Evolutionary conservation across 768 basidiomycete species (phyloP), one percentile per base, ranked within the genome.

Genomic region (Suillus subluteus): DNA sequence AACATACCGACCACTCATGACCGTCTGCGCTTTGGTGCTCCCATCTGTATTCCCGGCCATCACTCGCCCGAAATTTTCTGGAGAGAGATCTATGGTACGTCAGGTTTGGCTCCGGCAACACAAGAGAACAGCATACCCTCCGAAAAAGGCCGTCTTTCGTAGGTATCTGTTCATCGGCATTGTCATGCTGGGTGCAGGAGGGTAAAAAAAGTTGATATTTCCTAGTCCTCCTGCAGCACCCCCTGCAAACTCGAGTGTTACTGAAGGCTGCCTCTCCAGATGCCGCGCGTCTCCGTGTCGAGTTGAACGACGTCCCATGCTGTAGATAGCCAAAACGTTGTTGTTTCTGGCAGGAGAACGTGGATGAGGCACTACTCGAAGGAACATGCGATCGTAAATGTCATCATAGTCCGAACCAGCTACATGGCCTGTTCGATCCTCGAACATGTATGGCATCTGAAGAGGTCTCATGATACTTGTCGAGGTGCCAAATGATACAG

Each of bases 1-100:
- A 26, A 83, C 91, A 74, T 75, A 92, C 91, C 73, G 90, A 82
- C 91, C 91, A 93, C 78, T 92, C 90, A 66, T 91, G 90, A 21
- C 83, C 87, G 9, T 82, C 80, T 38, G 83, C 75, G 48, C 79
- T 80, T 38, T 82, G 82, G 75, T 87, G 80, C 37, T 84, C 83
- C 91, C 91, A 93, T 73, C 82, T 82, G 70, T 92, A 92, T 71
- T 92, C 90, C 35, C 81, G 81, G 41, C 90, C 90, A 73, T 92
- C 89, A 48, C 87, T 87, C 18, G 83, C 90, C 58, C 75, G 79
- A 69, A 92, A 93, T 75, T 90, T 91, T 55, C 91, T 78, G 54
- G 85, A 85, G 67, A 91, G 77, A 11, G 91, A 90, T 62, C 91
- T 91, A 68, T 13, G 62, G 58, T 40, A 16, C 58, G 58, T 56